phyloP scores from a whole-genome alignment of 148 eudicot species.

The Amaranthus palmeri region DNA sequence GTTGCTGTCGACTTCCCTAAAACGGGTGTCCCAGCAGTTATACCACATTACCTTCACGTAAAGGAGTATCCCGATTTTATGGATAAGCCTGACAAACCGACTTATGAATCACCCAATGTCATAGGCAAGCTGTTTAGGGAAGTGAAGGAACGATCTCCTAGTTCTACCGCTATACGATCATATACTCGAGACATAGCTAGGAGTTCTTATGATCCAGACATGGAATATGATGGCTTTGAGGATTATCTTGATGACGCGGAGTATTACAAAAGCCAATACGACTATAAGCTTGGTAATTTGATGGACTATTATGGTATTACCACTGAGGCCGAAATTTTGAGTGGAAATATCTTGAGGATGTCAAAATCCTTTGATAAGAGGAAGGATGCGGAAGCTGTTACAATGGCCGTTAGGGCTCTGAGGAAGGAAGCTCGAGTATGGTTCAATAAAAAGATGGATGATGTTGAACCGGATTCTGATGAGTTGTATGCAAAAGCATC shows the following conservation, averaged over 20 bases:
- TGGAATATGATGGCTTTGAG: conserved; percentile 42
- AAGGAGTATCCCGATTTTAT: conserved; percentile 60
- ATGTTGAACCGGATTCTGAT: conserved; percentile 4
- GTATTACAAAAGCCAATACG: conserved; percentile 36
- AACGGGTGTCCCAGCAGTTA: conserved; percentile 73
- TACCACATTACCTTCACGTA: conserved; percentile 36
- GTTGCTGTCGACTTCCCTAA: conserved; percentile 81
- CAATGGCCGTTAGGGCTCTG: conserved; percentile 36
- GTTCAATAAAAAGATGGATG: conserved; percentile 23
- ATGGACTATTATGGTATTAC: conserved; percentile 47
- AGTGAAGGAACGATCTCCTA: conserved; percentile 36
- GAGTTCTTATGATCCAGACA: conserved; percentile 30
- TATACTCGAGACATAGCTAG: conserved; percentile 33
- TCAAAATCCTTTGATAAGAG: conserved; percentile 34
- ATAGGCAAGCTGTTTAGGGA: conserved; percentile 44
- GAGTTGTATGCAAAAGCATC: conserved; percentile 48
- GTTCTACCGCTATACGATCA: conserved; percentile 9
- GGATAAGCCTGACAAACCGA: conserved; percentile 44
- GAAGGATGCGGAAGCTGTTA: conserved; percentile 38
- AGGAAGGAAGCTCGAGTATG: conserved; percentile 44
- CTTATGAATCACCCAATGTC: conserved; percentile 33
- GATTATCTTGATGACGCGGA: conserved; percentile 33
- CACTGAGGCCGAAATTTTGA: conserved; percentile 43
- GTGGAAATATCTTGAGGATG: conserved; percentile 46
- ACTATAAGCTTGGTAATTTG: conserved; percentile 39